Evolutionary conservation across 345 rosid species (phyloP).

Genomic region (Euclidium syriacum): DNA sequence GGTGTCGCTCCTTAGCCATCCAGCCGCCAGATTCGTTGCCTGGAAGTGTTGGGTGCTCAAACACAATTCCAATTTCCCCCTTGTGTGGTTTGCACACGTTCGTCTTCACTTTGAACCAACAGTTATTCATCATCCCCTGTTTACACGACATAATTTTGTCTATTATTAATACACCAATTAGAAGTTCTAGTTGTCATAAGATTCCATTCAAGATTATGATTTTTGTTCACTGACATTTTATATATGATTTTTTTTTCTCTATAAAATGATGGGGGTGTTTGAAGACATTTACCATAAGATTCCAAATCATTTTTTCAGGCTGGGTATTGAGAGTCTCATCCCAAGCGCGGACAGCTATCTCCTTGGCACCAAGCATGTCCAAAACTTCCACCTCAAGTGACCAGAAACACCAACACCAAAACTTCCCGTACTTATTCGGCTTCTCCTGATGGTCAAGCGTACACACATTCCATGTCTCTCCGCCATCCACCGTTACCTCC

Average conservation of each 20-base stretch:
- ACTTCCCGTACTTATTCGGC: conserved; percentile 61
- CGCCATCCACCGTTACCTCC: conserved; percentile 80
- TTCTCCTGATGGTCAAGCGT: conserved; percentile 62
- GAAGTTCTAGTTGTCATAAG: too few relatives aligned
- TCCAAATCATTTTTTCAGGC: conserved; percentile 90
- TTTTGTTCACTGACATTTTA: too few relatives aligned
- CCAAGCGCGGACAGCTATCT: conserved; percentile 93
- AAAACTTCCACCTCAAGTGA: conserved; percentile 71
- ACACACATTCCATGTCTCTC: conserved; percentile 86
- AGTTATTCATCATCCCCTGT: conserved; percentile 98
- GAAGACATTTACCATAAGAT: conserved; percentile 63
- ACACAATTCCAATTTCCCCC: conserved; percentile 83
- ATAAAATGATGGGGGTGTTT: not conserved
- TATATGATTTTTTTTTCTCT: too few relatives aligned
- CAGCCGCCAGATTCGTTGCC: conserved; percentile 92
- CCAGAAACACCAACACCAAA: conserved; percentile 99
- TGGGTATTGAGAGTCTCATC: conserved; percentile 88
- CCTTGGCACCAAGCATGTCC: conserved; percentile 69
- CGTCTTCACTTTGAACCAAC: conserved; percentile 80
- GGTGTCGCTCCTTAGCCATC: conserved; percentile 89
- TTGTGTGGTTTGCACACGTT: conserved; percentile 70
- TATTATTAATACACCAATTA: too few relatives aligned
- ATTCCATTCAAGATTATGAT: too few relatives aligned
- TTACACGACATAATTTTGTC: not conserved
- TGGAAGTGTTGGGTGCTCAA: conserved; percentile 87